These are phyloP conservation scores for Gaultheria prostrata DNA, from an alignment of 148 eudicot genomes.

Conservation along the genomic window DNA sequence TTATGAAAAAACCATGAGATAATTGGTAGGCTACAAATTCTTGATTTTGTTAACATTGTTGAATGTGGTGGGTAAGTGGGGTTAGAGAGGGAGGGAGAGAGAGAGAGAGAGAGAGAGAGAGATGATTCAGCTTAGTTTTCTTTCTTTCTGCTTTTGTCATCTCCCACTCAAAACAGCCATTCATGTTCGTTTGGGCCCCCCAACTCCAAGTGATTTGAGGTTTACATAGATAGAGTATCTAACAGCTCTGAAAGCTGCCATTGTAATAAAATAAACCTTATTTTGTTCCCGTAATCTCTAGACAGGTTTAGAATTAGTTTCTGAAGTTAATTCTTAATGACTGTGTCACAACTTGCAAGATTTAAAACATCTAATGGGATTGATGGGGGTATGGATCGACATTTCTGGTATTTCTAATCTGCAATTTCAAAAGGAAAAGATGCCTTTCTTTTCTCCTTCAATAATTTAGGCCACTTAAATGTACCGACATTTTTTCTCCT, in stretches of 20 bases:
- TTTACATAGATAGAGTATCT: neutral
- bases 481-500: neutral
- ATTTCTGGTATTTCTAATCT: neutral
- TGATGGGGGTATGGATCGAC: neutral
- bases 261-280: neutral
- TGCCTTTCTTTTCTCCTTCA: neutral
- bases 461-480: neutral
- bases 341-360: neutral
- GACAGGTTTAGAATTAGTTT: neutral
- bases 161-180: neutral
- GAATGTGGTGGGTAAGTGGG: neutral
- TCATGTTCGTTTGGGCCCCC: neutral
- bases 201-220: neutral
- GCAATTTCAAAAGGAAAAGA: neutral
- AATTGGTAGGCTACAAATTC: no score
- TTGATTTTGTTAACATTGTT: no score
- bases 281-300: neutral
- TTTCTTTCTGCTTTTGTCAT: no score
- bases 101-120: neutral
- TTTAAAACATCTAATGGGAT: neutral
- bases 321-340: neutral
- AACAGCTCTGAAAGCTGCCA: neutral
- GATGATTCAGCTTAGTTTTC: neutral
- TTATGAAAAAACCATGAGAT: no score
- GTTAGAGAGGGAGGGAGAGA: neutral